These are phyloP conservation scores for Coprinopsis sp. DNA, from an alignment of 768 basidiomycete genomes.

Conservation along the genomic window DNA sequence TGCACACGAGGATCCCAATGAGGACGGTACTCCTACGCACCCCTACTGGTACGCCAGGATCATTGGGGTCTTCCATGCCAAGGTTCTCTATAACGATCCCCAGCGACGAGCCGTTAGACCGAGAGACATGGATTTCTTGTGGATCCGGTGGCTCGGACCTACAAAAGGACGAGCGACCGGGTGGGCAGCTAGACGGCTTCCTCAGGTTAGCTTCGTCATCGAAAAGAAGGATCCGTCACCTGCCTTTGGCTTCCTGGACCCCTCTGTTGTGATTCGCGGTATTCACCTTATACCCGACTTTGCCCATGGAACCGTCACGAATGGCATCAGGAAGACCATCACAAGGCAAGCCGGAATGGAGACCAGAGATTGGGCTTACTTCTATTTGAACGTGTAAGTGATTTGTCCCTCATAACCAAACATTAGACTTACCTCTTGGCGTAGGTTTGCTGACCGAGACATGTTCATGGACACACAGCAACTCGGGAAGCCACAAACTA, in stretches of 20 bases:
- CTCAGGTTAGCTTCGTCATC: constrained; percentile 29
- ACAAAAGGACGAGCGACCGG: constrained; percentile 8
- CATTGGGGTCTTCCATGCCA: too few species aligned
- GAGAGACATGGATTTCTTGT: constrained; percentile 26
- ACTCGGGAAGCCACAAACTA: too few species aligned
- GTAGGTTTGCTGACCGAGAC: too few species aligned
- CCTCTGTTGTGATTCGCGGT: constrained; percentile 32
- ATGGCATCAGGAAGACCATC: constrained; percentile 12
- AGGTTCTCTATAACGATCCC: constrained; percentile 19
- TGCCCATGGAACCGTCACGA: constrained; percentile 11
- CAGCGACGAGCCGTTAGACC: background rate
- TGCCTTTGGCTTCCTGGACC: constrained; percentile 45
- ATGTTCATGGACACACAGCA: too few species aligned
- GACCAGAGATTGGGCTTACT: constrained; percentile 26
- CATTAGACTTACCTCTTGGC: too few species aligned
- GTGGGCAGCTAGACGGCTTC: constrained; percentile 11
- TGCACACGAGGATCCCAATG: constrained; percentile 15
- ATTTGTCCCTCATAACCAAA: too few species aligned
- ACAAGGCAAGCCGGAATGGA: constrained; percentile 3
- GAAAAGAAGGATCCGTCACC: constrained; percentile 15
- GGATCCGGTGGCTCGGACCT: constrained; percentile 18
- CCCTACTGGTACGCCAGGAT: constrained; percentile 34
- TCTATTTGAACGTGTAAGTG: constrained; percentile 36
- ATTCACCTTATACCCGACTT: constrained; percentile 43
- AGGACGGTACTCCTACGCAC: constrained; percentile 13